A percentile compares a stretch with the other conserved stretches of the same genome.
Evolutionary conservation across 1,284 basidiomycete species (phyloP).

Genomic region (Erythrobasidium hasegawianum): DNA sequence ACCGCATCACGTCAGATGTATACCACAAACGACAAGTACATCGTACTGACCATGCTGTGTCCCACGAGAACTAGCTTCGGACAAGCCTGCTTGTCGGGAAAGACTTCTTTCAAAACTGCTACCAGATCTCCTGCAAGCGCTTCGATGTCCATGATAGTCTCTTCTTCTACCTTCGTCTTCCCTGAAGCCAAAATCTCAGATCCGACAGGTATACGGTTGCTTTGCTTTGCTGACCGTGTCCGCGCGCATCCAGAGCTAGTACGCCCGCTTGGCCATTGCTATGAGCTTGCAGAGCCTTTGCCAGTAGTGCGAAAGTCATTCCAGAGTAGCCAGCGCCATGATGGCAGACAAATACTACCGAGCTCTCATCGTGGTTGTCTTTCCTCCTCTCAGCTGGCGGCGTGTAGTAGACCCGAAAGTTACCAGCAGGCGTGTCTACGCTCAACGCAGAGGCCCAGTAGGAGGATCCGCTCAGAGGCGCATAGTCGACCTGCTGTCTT

Average conservation of each 20-base stretch:
- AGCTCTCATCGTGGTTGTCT: neutral
- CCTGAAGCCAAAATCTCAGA: slow-evolving; percentile 21
- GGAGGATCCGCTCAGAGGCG: neutral
- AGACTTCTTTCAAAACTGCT: slow-evolving; percentile 64
- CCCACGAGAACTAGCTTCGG: slow-evolving; percentile 61
- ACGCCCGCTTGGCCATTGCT: slow-evolving; percentile 75
- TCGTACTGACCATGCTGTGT: slow-evolving; percentile 51
- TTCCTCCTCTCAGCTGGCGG: neutral
- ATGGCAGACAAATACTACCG: slow-evolving; percentile 77
- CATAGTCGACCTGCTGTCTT: neutral
- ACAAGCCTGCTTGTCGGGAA: slow-evolving; percentile 60
- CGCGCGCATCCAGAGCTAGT: slow-evolving; percentile 74
- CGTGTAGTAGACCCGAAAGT: slow-evolving; percentile 33
- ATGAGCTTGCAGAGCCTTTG: slow-evolving; percentile 64
- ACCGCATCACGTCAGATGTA: neutral
- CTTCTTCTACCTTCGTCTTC: slow-evolving; percentile 49
- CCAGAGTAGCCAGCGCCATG: slow-evolving; percentile 91
- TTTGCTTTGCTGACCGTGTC: slow-evolving; percentile 67
- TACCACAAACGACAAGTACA: too few relatives aligned
- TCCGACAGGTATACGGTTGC: neutral
- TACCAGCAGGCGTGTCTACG: slow-evolving; percentile 1
- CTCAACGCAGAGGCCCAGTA: slow-evolving; percentile 1
- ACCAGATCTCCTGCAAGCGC: slow-evolving; percentile 69
- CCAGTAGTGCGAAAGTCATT: slow-evolving; percentile 81
- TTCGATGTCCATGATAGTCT: slow-evolving; percentile 65